These are phyloP conservation scores for Solanum neorickii DNA, from an alignment of 257 asterid species.

Conservation along the genomic window DNA sequence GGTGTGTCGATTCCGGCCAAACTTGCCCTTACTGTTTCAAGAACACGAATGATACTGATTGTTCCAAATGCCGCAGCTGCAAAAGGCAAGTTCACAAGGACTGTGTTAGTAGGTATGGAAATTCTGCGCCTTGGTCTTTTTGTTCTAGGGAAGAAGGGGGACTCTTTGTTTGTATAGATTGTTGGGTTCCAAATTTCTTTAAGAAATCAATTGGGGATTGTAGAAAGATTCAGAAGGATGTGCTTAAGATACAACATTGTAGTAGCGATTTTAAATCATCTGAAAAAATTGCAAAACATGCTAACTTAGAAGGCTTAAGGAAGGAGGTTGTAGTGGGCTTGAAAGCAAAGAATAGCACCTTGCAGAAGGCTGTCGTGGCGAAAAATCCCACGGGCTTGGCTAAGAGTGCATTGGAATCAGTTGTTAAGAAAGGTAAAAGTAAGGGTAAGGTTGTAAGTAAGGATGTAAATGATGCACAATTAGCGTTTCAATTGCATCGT, in stretches of 20 bases:
- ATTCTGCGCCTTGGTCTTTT: slow-evolving; percentile 64
- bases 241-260: slow-evolving; percentile 4
- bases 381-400: slow-evolving; percentile 16
- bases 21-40: slow-evolving; percentile 67
- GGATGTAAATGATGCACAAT: slow-evolving; percentile 32
- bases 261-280: not conserved
- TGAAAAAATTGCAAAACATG: slow-evolving; percentile 19
- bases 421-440: slow-evolving; percentile 14
- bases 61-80: slow-evolving; percentile 43
- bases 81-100: slow-evolving; percentile 36
- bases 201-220: slow-evolving; percentile 28
- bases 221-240: slow-evolving; percentile 7
- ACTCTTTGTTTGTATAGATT: slow-evolving; percentile 53
- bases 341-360: slow-evolving; percentile 17
- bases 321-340: slow-evolving; percentile 20
- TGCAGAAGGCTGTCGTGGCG: slow-evolving; percentile 17
- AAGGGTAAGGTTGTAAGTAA: slow-evolving; percentile 3
- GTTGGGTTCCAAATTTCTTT: slow-evolving; percentile 83
- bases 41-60: slow-evolving; percentile 24
- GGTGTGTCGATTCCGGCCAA: slow-evolving; percentile 27
- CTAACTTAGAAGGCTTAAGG: slow-evolving; percentile 13
- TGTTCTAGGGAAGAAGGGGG: slow-evolving; percentile 17
- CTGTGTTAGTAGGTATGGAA: slow-evolving; percentile 39
- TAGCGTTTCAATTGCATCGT: slow-evolving; percentile 55
- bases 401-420: slow-evolving; percentile 9